Evolutionary conservation across 306 rosid genomes (phyloP), one percentile per base, ranked within the genome.

Genomic region (Begonia peltatifolia): DNA sequence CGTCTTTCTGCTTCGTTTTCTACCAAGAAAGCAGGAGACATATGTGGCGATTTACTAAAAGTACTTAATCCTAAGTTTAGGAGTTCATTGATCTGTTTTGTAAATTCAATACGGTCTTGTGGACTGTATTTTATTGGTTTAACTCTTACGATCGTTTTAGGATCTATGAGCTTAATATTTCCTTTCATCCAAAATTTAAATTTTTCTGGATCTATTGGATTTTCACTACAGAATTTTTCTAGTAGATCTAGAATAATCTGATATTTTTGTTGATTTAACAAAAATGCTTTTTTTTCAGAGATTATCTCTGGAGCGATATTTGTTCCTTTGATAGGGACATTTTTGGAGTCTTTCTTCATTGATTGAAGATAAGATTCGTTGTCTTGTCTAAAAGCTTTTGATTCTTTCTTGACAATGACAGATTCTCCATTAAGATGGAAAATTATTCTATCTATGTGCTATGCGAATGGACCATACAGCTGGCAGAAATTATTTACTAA

Each of bases 1-100:
- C 55, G 8, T 10, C 11, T 52, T 52, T 52, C 55, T 7, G 36
- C 55, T 52, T 52, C 55, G 5, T 20, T 20, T 18, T 52, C 55
- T 17, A 52, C 55, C 0, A 52, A 11, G 8, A 52, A 52, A 0
- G 55, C 12, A 10, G 55, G 55, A 11, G 36, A 16, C 36, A 11
- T 52, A 22, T 52, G 55, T 2, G 55, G 55, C 0, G 36, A 17
- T 20, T 52, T 52, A 9, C 38, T 17, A 17, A 12, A 2, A 3
- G 0, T 52, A 16, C 5, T 52, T 6, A 52, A 10, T 7, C 14
- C 14, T 16, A 52, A 10, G 5, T 4, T 12, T 5, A 52, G 55
- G 6, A 52, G 36, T 52, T 52, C 55, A 35, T 52, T 52, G 1
- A 52, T 52, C 11, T 52, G 55, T 6, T 17, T 52, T 1, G 4